Conservation (phyloP, 1,139 yeast genomes). For the Geotrichum aggregatum region DNA sequence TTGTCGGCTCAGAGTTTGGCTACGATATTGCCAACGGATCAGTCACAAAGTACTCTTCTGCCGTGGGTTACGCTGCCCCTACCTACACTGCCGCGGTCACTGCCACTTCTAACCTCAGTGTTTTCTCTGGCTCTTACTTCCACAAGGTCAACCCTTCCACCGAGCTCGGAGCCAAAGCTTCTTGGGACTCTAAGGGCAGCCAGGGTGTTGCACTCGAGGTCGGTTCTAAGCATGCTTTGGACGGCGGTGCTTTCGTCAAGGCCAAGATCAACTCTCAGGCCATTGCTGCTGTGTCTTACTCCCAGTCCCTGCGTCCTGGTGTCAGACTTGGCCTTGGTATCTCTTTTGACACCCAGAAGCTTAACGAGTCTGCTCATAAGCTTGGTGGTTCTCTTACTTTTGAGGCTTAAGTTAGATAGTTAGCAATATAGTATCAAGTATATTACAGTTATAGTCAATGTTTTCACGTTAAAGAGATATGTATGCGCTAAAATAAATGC, state of each 20-base stretch:
- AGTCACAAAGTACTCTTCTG: conserved; percentile 91
- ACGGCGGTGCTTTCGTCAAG: conserved; percentile 82
- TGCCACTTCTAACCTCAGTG: conserved; percentile 83
- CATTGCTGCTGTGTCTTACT: conserved; percentile 88
- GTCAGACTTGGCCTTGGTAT: conserved; percentile 97
- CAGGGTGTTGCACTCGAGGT: conserved; percentile 79
- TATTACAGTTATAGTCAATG: background rate
- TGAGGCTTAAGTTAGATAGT: conserved; percentile 60
- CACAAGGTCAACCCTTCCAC: conserved; percentile 88
- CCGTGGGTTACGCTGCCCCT: conserved; percentile 88
- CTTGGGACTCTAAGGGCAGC: conserved; percentile 78
- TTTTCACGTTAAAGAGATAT: background rate
- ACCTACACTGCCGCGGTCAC: conserved; percentile 84
- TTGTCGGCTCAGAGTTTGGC: conserved; percentile 96
- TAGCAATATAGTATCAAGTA: no score
- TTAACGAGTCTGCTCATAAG: conserved; percentile 97
- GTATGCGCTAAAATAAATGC: conserved; percentile 7
- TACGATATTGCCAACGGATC: conserved; percentile 91
- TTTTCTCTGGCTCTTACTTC: conserved; percentile 94
- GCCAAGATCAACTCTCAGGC: conserved; percentile 98
- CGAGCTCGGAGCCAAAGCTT: conserved; percentile 97
- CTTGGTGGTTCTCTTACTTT: conserved; percentile 92
- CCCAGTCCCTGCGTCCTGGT: conserved; percentile 94
- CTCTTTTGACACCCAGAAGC: conserved; percentile 91
- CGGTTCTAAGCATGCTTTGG: conserved; percentile 92